Percentiles rank a stretch among this genome's conserved stretches.
Evolutionary conservation across 2,329 filamentous ascomycete genomes (phyloP).

Genomic region (Fusarium brachygibbosum): DNA sequence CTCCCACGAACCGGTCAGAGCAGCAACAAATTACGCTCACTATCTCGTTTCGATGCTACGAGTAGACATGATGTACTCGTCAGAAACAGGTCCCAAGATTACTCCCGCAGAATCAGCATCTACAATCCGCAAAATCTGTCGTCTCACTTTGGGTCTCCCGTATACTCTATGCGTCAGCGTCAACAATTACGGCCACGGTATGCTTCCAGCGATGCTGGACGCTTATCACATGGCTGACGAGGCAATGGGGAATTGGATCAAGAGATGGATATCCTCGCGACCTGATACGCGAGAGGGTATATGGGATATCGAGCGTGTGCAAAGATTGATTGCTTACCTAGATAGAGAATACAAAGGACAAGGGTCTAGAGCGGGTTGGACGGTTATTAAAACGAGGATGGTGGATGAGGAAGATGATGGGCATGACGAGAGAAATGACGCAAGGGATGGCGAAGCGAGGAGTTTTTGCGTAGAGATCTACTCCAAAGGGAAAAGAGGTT

Average conservation of each 20-base stretch:
- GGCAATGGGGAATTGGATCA: constrained; percentile 22
- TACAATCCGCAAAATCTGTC: constrained; percentile 21
- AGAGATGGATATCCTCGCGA: constrained; percentile 19
- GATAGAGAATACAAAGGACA: constrained; percentile 30
- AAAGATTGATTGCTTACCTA: constrained; percentile 27
- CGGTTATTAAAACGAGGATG: constrained; percentile 33
- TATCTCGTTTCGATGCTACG: constrained; percentile 30
- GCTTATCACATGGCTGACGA: constrained; percentile 32
- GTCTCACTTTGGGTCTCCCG: constrained; percentile 28
- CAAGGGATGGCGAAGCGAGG: background rate
- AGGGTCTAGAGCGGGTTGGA: constrained; percentile 24
- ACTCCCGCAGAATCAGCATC: background rate
- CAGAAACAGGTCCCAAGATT: background rate
- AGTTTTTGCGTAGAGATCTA: constrained; percentile 39
- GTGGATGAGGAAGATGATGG: constrained; percentile 29
- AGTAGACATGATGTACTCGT: constrained; percentile 32
- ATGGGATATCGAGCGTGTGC: constrained; percentile 35
- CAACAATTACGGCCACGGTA: constrained; percentile 37
- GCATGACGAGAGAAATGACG: background rate
- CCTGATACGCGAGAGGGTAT: constrained; percentile 34
- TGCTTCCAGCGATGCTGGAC: constrained; percentile 37
- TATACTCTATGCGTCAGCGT: constrained; percentile 19
- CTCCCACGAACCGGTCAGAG: constrained; percentile 25
- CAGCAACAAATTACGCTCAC: constrained; percentile 34
- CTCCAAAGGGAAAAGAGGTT: constrained; percentile 25